These are phyloP conservation scores for Skeletonema menzelii DNA, from an alignment of 108 stramenopile species.

Conservation along the genomic window DNA sequence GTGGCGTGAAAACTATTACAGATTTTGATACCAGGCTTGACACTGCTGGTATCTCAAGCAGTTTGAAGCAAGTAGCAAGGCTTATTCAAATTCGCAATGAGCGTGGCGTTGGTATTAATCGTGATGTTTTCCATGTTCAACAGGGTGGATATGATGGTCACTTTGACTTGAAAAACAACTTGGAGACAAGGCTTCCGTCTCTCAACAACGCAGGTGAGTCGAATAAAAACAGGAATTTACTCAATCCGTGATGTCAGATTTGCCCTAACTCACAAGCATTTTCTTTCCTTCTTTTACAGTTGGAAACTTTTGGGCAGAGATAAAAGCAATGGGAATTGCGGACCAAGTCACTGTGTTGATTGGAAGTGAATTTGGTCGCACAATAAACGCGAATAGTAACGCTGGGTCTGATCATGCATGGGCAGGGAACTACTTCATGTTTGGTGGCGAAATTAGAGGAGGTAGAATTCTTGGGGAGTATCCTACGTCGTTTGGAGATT, in stretches of 20 bases:
- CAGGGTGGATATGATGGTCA: conserved; percentile 55
- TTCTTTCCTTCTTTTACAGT: conserved; percentile 35
- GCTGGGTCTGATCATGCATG: conserved; percentile 75
- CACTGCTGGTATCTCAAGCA: conserved; percentile 17
- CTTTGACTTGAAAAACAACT: conserved; percentile 11
- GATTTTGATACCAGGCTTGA: conserved; percentile 7
- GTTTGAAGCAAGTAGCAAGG: conserved; percentile 33
- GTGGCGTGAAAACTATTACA: conserved; percentile 6
- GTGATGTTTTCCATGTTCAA: conserved; percentile 46
- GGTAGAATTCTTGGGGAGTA: conserved; percentile 48
- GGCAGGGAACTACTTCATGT: conserved; percentile 56
- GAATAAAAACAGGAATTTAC: no score
- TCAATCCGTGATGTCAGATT: no score
- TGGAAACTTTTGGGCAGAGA: conserved; percentile 48
- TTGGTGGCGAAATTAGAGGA: conserved; percentile 46
- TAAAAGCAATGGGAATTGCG: conserved; percentile 51
- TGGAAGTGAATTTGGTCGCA: conserved; percentile 68
- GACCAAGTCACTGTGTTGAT: conserved; percentile 37
- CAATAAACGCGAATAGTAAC: conserved; percentile 56
- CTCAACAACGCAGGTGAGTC: conserved; percentile 16
- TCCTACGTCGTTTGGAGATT: conserved; percentile 19
- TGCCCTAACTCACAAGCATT: background rate
- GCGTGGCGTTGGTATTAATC: conserved; percentile 34
- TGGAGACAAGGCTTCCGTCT: conserved; percentile 11
- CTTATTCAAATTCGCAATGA: conserved; percentile 27